Evolutionary conservation across 192 early-diverging fungal genomes (phyloP).

Genomic region (Funneliformis mosseae): DNA sequence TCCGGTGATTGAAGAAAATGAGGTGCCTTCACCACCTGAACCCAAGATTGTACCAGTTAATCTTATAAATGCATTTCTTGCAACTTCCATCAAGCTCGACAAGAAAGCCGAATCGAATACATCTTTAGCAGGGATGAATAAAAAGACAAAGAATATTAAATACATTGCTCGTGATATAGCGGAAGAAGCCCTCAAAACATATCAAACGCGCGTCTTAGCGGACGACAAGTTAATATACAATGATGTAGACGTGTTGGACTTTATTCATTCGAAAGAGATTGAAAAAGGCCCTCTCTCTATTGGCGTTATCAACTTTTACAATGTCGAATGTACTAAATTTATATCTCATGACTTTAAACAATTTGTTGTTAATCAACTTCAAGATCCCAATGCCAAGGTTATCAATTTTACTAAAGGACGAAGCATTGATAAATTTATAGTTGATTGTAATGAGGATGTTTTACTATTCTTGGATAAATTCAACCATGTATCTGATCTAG

Average conservation of each 20-base stretch:
- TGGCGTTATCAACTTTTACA: constrained; percentile 10
- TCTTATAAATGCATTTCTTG: too few relatives aligned
- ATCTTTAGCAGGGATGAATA: too few relatives aligned
- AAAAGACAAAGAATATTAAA: too few relatives aligned
- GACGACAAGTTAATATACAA: not conserved
- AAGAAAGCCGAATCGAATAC: too few relatives aligned
- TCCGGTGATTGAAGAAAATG: too few relatives aligned
- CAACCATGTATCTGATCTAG: not conserved
- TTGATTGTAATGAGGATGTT: constrained; percentile 11
- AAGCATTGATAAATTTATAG: constrained; percentile 1
- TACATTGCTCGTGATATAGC: too few relatives aligned
- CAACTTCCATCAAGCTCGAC: too few relatives aligned
- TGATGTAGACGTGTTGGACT: not conserved
- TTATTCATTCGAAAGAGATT: not conserved
- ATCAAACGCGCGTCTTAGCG: too few relatives aligned
- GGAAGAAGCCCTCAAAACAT: too few relatives aligned
- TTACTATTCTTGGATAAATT: not conserved
- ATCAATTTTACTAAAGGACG: not conserved
- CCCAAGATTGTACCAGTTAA: too few relatives aligned
- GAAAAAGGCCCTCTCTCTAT: not conserved
- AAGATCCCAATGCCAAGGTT: not conserved
- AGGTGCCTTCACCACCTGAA: too few relatives aligned
- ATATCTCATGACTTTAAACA: not conserved
- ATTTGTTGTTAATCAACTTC: not conserved
- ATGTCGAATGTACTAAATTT: not conserved